Evolutionary conservation across 176 grass and related monocot genomes (phyloP).

Genomic region (Eleusine coracana): DNA sequence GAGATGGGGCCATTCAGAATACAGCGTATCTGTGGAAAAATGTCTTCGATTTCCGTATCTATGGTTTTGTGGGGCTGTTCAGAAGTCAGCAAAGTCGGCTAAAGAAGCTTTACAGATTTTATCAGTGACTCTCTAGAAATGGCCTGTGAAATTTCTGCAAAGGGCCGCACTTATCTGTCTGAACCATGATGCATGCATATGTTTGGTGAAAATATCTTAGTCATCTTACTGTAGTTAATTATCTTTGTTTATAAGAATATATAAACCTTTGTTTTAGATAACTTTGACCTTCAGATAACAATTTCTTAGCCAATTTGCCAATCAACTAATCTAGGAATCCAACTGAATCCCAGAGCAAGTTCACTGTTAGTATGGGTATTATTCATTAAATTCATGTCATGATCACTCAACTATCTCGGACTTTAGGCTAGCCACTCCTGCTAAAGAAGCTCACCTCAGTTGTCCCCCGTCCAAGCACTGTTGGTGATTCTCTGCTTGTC

Average conservation of each 20-base stretch:
- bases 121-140: neutral
- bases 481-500: slow-evolving; percentile 11
- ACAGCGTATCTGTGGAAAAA: neutral
- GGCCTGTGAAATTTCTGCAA: neutral
- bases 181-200: neutral
- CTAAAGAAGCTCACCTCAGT: neutral
- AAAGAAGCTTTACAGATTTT: neutral
- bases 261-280: neutral
- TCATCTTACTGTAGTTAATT: neutral
- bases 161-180: neutral
- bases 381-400: neutral
- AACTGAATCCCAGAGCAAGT: neutral
- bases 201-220: neutral
- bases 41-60: neutral
- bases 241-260: neutral
- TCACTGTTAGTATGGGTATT: neutral
- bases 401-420: neutral
- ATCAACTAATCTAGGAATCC: neutral
- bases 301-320: neutral
- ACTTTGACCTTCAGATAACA: neutral
- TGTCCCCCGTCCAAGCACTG: neutral
- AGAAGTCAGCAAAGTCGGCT: neutral
- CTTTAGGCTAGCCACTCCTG: neutral
- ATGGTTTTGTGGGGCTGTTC: neutral
- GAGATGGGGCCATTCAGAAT: neutral